Percentiles rank a stretch among this genome's conserved stretches.
Conservation (phyloP, 1,284 basidiomycete genomes). For the Laetiporus sulphureus region DNA sequence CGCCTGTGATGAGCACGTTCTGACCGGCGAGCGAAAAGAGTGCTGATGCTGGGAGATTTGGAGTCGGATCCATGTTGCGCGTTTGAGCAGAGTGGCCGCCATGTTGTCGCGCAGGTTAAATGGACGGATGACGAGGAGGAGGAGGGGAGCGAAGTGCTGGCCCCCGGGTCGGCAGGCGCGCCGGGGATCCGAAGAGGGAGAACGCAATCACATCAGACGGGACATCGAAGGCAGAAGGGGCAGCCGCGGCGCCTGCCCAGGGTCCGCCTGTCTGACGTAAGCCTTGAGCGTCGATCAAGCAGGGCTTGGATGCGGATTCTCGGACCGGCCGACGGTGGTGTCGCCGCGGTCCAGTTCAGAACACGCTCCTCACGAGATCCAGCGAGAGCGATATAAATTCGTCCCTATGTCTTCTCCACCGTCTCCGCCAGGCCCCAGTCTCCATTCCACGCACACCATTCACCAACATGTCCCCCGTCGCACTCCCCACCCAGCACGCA, state of each 20-base stretch:
- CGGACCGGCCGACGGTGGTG: slow-evolving; percentile 15
- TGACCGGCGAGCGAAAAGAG: slow-evolving; percentile 57
- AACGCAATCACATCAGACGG: not conserved
- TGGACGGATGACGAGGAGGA: slow-evolving; percentile 3
- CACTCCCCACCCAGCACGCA: slow-evolving; percentile 49
- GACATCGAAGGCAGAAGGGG: not conserved
- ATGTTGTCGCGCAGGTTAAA: not conserved
- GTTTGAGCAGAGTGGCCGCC: not conserved
- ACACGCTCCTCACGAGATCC: slow-evolving; percentile 20
- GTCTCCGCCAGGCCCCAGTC: slow-evolving; percentile 13
- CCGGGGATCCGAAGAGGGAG: slow-evolving; percentile 10
- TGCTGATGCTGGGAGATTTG: slow-evolving; percentile 36
- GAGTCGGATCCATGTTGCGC: slow-evolving; percentile 43
- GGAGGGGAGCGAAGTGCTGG: too few species aligned
- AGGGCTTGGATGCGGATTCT: slow-evolving; percentile 8
- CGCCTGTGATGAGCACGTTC: slow-evolving; percentile 67
- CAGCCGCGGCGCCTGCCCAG: too few species aligned
- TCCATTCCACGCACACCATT: slow-evolving; percentile 11
- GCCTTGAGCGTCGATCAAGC: slow-evolving; percentile 17
- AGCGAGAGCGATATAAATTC: slow-evolving; percentile 20
- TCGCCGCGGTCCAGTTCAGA: slow-evolving; percentile 13
- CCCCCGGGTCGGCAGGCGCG: slow-evolving; percentile 25
- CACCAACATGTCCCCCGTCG: slow-evolving; percentile 48
- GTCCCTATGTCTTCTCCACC: slow-evolving; percentile 8
- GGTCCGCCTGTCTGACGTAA: slow-evolving; percentile 11